Evolutionary conservation across 169 alveolate genomes (phyloP), one percentile per base, ranked within the genome.

Genomic region (Plasmodium fragile): DNA sequence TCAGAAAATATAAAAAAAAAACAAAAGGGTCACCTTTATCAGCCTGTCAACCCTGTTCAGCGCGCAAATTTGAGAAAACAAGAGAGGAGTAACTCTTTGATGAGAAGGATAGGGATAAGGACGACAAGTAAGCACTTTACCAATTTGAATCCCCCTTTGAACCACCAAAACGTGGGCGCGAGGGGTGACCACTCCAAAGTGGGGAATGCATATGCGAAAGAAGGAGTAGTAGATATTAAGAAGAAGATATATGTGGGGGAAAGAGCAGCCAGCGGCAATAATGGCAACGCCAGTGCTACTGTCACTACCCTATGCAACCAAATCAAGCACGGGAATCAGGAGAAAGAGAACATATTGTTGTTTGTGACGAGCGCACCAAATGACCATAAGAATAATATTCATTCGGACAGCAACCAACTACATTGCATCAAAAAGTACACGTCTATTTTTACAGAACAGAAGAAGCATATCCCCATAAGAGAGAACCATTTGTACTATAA

Each of bases 391-490:
- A 49, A 78, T 34, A 30, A 5, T 39, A 22, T 77, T 73, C 25
- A 49, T 69, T 52, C 36, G 53, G 81, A n/a, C 30, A 55, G n/a
- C 16, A 77, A 87, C 45, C 49, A 65, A 4, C 71, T 41, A 41
- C 93, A 87, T 4, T 18, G 71, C 52, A 34, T 59, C 75, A 87
- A 87, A 72, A 72, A 59, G 25, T 22, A 16, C 81, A 55, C 49
- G 45, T 39, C 89, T 87, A 59, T 49, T 55, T 87, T 79, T 77
- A 49, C 49, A 87, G 93, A 78, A 32, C 43, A 39, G 36, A 87
- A 72, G 41, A 45, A 78, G 11, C 45, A 78, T 28, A 78, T 34
- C 28, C 49, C 41, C 22, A 16, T 80, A 25, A 87, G 69, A 41
- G 75, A 45, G 70, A 39, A 16, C 70, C 32, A 55, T 53, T 25